These are phyloP conservation scores for Dactylis glomerata DNA, from an alignment of 176 grass and related monocot species.

Conservation along the genomic window DNA sequence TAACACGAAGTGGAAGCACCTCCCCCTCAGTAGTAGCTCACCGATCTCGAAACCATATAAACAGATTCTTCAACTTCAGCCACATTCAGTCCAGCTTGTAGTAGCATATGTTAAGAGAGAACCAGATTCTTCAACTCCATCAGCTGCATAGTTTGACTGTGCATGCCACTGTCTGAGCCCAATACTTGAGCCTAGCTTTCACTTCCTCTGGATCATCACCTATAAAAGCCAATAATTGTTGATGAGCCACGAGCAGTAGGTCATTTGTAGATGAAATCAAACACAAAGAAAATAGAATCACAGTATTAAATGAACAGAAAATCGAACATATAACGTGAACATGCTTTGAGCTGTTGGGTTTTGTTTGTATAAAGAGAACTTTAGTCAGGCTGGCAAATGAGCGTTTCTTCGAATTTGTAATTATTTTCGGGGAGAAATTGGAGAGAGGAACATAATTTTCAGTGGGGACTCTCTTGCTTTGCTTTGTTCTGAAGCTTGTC, in stretches of 20 bases:
- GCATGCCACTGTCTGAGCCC: slow-evolving; percentile 86
- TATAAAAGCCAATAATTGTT: slow-evolving; percentile 14
- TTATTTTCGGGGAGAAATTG: slow-evolving; percentile 15
- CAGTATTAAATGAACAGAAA: neutral
- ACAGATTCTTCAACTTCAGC: slow-evolving; percentile 22
- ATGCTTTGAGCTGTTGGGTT: neutral
- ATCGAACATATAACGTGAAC: neutral
- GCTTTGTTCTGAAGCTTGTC: slow-evolving; percentile 43
- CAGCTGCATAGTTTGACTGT: slow-evolving; percentile 82
- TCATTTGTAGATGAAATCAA: neutral
- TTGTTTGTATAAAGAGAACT: neutral
- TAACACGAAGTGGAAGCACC: slow-evolving; percentile 18
- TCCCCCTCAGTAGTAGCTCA: neutral
- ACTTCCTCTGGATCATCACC: slow-evolving; percentile 79
- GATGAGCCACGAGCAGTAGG: slow-evolving; percentile 20
- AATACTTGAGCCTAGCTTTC: slow-evolving; percentile 80
- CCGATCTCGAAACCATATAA: slow-evolving; percentile 27
- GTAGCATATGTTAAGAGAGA: slow-evolving; percentile 17
- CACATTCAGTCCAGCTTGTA: slow-evolving; percentile 22
- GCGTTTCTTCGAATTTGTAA: neutral
- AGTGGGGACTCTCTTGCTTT: slow-evolving; percentile 47
- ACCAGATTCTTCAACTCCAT: neutral
- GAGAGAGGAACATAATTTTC: slow-evolving; percentile 21
- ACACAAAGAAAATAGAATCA: slow-evolving; percentile 5
- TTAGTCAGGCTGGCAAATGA: slow-evolving; percentile 11